phyloP scores from a whole-genome alignment of 805 yeast species.

The Pichia eremophila region DNA sequence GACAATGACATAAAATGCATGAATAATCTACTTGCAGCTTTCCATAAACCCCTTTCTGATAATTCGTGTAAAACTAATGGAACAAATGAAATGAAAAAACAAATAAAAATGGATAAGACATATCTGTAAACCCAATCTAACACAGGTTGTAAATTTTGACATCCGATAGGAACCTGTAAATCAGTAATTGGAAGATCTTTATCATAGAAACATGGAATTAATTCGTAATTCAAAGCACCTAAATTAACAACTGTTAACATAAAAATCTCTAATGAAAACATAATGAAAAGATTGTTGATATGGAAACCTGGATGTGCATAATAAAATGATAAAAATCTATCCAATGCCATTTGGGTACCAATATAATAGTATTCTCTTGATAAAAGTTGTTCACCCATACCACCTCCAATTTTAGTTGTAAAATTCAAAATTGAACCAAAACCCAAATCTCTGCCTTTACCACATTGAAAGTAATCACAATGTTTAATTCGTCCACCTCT shows the following conservation, averaged over 20 bases:
- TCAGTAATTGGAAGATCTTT: constrained; percentile 65
- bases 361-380: constrained; percentile 87
- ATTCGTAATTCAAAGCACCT: constrained; percentile 69
- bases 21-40: constrained; percentile 60
- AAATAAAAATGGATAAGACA: constrained; percentile 82
- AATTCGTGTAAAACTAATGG: constrained; percentile 84
- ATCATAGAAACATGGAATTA: constrained; percentile 59
- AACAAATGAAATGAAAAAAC: constrained; percentile 83
- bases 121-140: constrained; percentile 83
- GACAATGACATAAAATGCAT: constrained; percentile 75
- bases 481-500: constrained; percentile 94
- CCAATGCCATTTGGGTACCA: constrained; percentile 84
- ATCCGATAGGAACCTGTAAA: constrained; percentile 67
- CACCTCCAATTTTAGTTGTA: constrained; percentile 94
- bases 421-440: constrained; percentile 87
- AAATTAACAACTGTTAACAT: constrained; percentile 71
- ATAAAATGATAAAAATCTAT: constrained; percentile 82
- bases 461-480: constrained; percentile 93
- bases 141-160: constrained; percentile 81
- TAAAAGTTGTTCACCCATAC: constrained; percentile 94
- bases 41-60: constrained; percentile 75
- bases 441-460: constrained; percentile 93
- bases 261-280: constrained; percentile 78
- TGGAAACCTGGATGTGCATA: constrained; percentile 98
- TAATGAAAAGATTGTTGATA: constrained; percentile 79